phyloP scores from a whole-genome alignment of 768 basidiomycete genomes.

The Hemileccinum impolitum region DNA sequence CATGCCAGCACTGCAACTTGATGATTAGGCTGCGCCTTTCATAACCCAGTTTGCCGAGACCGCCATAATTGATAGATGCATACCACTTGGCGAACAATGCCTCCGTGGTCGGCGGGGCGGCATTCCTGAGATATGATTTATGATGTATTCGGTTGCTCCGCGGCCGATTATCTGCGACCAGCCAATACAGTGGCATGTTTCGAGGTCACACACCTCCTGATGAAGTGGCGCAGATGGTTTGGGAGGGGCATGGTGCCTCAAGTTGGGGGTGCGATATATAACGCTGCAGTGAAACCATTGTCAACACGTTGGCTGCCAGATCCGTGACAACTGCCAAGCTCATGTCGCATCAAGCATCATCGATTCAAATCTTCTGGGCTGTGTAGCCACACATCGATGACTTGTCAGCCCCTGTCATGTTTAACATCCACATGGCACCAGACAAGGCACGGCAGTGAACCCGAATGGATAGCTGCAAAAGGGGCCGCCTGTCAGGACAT shows the following conservation, averaged over 20 bases:
- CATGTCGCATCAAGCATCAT: not conserved
- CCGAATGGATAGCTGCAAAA: constrained; percentile 5
- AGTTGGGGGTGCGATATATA: constrained; percentile 3
- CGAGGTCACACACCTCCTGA: constrained; percentile 7
- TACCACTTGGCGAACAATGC: constrained; percentile 3
- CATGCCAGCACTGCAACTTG: constrained; percentile 5
- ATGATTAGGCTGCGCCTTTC: constrained; percentile 11
- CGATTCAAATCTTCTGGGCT: not conserved
- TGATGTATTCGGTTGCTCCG: constrained; percentile 18
- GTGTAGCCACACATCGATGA: constrained; percentile 9
- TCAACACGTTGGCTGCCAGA: not conserved
- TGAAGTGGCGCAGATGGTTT: constrained; percentile 18
- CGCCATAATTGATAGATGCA: not conserved
- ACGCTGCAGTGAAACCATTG: constrained; percentile 2
- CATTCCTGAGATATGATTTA: constrained; percentile 10
- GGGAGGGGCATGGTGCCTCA: constrained; percentile 3
- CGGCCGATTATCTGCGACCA: constrained; percentile 18
- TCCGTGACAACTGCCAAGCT: constrained; percentile 4
- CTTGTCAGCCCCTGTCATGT: constrained; percentile 13
- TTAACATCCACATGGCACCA: constrained; percentile 7
- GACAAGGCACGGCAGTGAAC: constrained; percentile 17
- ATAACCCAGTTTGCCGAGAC: constrained; percentile 1
- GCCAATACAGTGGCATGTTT: constrained; percentile 17
- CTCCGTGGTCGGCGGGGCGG: constrained; percentile 24
- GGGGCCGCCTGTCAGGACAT: constrained; percentile 10